Base-by-base conservation (phyloP, 2,329 filamentous ascomycete species). In the Alternaria viburni region DNA sequence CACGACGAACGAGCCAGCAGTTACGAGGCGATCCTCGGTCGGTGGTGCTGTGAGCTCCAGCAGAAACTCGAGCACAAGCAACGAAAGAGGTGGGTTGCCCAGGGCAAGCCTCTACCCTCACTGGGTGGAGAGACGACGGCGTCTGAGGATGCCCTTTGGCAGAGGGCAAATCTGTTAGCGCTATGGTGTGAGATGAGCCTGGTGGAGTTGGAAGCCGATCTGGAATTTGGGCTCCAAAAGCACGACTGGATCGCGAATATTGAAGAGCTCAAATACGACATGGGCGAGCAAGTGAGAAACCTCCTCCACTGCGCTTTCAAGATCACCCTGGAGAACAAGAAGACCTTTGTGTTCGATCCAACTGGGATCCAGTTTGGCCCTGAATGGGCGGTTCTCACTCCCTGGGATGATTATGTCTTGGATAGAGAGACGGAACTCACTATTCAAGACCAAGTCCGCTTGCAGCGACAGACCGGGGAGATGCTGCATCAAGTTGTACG, bases 301-400 rank as follows among this genome's bases (percentile, higher is more conserved):
- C 30, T 32, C 21, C 15, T 26, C 28, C 67, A 68, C 25, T 66
- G 64, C 50, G 49, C 19, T 0, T 67, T 67, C 21, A 4, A 46
- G 11, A 41, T 69, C 21, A 21, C 19, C 2, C 13, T 59, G 12
- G 11, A 10, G 6, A n/a, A 28, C 36, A 21, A n/a, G 19, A 25
- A 6, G 30, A 47, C 3, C 13, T 41, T 44, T 64, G 56, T 68
- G 52, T 66, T 70, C 41, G 69, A 72, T 44, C 66, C 68, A 0
- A 72, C 69, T 1, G 68, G 69, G 4, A 46, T 65, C 4, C 69
- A 72, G 21, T 68, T 68, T 26, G 68, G 66, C 1, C 52, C 62
- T 4, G 45, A 64, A 6, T 70, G 68, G 69, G 56, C 62, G 8
- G n/a, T 71, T 3, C 47, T 68, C 10, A 45, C 57, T 17, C 50